Evolutionary conservation across 1,284 basidiomycete genomes (phyloP).

Genomic region (Ceratobasidium sp.): DNA sequence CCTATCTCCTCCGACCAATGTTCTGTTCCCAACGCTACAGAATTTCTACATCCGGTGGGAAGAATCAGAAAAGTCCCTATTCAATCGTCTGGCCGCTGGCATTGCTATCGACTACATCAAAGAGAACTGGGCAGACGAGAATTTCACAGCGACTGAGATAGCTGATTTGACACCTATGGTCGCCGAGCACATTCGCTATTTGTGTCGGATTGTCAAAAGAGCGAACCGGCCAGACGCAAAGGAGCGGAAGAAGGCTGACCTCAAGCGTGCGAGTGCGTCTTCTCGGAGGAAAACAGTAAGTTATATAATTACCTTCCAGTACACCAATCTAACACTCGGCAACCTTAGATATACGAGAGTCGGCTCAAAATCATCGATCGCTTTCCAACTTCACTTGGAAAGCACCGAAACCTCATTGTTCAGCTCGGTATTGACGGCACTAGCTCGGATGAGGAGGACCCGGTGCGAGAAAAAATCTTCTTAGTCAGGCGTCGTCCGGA

Average conservation of each 20-base stretch:
- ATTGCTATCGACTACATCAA: neutral
- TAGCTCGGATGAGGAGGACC: constrained; percentile 2
- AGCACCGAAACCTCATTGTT: neutral
- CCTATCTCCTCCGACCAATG: neutral
- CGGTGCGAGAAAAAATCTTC: neutral
- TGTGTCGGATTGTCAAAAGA: neutral
- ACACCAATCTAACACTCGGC: too few species aligned
- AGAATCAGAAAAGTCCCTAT: neutral
- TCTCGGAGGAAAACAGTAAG: constrained; percentile 6
- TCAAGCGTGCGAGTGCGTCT: neutral
- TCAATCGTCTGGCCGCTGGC: neutral
- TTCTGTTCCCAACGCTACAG: neutral
- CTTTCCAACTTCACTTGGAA: neutral
- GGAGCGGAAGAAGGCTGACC: neutral
- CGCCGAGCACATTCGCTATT: neutral
- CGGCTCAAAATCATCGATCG: neutral
- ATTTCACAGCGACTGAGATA: neutral
- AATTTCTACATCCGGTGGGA: constrained; percentile 8
- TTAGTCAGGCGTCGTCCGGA: neutral
- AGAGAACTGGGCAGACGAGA: neutral
- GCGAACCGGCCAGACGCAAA: neutral
- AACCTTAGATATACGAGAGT: neutral
- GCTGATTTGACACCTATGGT: neutral
- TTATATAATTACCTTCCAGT: neutral
- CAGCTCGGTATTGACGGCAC: constrained; percentile 1